A percentile compares a stretch with the other conserved stretches of the same genome.
These are phyloP conservation scores for Dictyostelium brefeldianum DNA, from an alignment of 78 protist genomes.

Conservation along the genomic window DNA sequence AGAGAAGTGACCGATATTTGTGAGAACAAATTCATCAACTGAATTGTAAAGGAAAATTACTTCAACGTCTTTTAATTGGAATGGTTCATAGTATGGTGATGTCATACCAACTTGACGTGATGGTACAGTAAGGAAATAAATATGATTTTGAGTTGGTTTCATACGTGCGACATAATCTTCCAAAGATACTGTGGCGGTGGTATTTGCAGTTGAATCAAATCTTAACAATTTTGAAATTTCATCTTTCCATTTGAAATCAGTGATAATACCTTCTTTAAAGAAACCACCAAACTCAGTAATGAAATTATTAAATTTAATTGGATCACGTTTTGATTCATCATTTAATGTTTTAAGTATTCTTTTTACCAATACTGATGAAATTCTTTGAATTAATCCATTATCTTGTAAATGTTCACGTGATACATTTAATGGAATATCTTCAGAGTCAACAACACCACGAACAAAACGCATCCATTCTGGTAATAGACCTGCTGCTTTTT, in stretches of 20 bases:
- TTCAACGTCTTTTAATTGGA: conserved; percentile 86
- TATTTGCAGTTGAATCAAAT: conserved; percentile 69
- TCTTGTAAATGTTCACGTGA: conserved; percentile 96
- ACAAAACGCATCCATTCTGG: conserved; percentile 95
- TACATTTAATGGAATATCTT: conserved; percentile 96
- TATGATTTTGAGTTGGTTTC: conserved; percentile 87
- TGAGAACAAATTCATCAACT: conserved; percentile 93
- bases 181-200: conserved; percentile 17
- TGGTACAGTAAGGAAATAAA: conserved; percentile 90
- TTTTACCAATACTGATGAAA: conserved; percentile 53
- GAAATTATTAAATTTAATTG: conserved; percentile 74
- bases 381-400: conserved; percentile 83
- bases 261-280: conserved; percentile 91
- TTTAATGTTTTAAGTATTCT: conserved; percentile 81
- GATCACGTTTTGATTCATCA: conserved; percentile 83
- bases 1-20: conserved; percentile 62
- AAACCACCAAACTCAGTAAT: conserved; percentile 84
- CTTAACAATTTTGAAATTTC: conserved; percentile 88
- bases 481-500: conserved; percentile 83
- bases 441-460: conserved; percentile 95
- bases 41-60: conserved; percentile 86
- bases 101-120: conserved; percentile 75
- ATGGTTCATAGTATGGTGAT: conserved; percentile 95
- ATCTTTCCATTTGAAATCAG: conserved; percentile 84
- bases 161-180: conserved; percentile 91